Evolutionary conservation across 345 rosid genomes (phyloP).

Genomic region (Populus tremula): DNA sequence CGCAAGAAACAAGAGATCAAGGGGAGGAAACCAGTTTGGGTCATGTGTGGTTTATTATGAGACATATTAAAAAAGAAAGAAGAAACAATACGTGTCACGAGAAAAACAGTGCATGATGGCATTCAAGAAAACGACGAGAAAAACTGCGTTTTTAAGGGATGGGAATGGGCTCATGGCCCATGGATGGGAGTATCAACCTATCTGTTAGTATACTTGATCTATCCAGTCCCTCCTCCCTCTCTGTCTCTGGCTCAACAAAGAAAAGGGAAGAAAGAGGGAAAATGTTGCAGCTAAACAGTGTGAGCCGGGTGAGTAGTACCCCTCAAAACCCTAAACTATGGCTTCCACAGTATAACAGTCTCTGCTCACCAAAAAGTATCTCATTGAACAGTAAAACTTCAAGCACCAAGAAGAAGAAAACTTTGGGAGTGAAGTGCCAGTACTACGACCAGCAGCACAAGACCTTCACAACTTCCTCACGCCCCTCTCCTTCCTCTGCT

Average conservation of each 20-base stretch:
- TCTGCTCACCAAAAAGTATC: slow-evolving; percentile 11
- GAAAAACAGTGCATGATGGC: background rate
- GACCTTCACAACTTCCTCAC: slow-evolving; percentile 19
- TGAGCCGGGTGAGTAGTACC: slow-evolving; percentile 5
- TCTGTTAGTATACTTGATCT: too few species aligned
- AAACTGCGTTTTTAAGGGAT: background rate
- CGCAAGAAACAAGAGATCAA: background rate
- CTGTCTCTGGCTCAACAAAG: background rate
- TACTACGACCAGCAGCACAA: slow-evolving; percentile 40
- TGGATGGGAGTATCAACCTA: background rate
- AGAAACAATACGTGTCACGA: background rate
- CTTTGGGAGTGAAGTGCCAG: slow-evolving; percentile 50
- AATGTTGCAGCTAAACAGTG: slow-evolving; percentile 39
- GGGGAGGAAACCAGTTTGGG: too few species aligned
- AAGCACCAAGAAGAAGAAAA: slow-evolving; percentile 2
- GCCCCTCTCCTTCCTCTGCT: slow-evolving; percentile 20
- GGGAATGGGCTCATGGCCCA: background rate
- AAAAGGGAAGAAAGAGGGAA: background rate
- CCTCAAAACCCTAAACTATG: slow-evolving; percentile 34
- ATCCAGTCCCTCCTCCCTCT: background rate
- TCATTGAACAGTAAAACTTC: background rate
- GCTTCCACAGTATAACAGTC: slow-evolving; percentile 10
- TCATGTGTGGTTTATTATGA: background rate
- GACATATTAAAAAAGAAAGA: background rate
- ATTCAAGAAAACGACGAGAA: background rate